Conservation (phyloP, 305 asterid species). For the Fraxinus baroniana region DNA sequence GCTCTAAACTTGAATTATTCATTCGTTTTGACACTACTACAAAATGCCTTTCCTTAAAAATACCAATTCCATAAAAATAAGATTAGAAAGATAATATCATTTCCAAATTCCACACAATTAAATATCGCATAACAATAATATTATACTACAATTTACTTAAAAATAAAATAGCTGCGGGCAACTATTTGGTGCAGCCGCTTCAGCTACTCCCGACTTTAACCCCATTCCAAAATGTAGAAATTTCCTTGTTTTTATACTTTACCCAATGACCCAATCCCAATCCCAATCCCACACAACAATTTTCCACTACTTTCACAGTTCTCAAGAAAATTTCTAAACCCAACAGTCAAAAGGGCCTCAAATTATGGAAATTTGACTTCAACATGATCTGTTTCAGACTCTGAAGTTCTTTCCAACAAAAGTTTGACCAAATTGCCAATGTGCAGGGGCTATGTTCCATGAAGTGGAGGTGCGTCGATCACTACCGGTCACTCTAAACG, state of each 20-base stretch:
- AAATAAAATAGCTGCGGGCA: constrained; percentile 45
- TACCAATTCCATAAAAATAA: background rate
- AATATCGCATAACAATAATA: background rate
- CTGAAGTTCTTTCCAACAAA: constrained; percentile 77
- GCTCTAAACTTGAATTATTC: background rate
- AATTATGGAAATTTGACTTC: background rate
- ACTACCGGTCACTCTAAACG: constrained; percentile 62
- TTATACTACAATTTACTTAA: background rate
- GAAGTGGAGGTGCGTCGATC: constrained; percentile 80
- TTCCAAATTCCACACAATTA: background rate
- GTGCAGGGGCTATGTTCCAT: constrained; percentile 63
- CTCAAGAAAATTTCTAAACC: constrained; percentile 34
- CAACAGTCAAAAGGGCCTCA: constrained; percentile 17
- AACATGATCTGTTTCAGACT: constrained; percentile 31
- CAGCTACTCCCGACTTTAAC: constrained; percentile 30
- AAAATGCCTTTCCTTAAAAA: background rate
- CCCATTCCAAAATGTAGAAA: constrained; percentile 20
- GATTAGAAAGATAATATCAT: background rate
- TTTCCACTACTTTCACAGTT: background rate
- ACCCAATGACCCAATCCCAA: too few species aligned
- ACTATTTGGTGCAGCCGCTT: constrained; percentile 49
- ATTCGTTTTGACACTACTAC: background rate
- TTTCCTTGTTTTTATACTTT: constrained; percentile 16
- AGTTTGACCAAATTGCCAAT: constrained; percentile 86
- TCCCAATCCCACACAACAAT: background rate